Conservation (phyloP, 169 alveolate genomes). For the Nephromyces sp. region DNA sequence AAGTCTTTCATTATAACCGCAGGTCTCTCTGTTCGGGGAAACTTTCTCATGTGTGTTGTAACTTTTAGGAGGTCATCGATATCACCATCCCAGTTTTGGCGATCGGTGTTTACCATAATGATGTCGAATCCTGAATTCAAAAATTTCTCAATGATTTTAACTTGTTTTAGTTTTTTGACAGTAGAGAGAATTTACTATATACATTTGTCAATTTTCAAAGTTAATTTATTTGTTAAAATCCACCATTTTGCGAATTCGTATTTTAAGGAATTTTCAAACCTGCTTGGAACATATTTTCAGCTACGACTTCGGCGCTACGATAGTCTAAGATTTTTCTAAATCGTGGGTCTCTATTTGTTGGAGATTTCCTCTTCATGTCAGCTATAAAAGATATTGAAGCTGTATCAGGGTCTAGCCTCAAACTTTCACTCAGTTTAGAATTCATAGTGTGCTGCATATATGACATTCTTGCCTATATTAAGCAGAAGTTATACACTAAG, state of each 20-base stretch:
- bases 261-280: no score
- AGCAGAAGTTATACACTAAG: not conserved
- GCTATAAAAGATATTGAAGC: not conserved
- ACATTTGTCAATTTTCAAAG: no score
- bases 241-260: no score
- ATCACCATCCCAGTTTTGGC: not conserved
- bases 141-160: no score
- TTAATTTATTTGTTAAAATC: no score
- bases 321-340: not conserved
- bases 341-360: not conserved
- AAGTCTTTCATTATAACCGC: slow-evolving; percentile 30
- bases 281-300: not conserved
- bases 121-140: not conserved
- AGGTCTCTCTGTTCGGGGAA: slow-evolving; percentile 6
- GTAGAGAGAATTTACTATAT: no score
- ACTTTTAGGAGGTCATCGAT: not conserved
- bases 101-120: not conserved
- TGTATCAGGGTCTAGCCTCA: not conserved
- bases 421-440: not conserved
- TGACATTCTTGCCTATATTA: not conserved
- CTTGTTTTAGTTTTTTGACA: no score
- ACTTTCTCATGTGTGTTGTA: not conserved
- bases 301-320: not conserved
- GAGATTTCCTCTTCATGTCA: not conserved
- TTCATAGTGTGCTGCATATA: not conserved